A percentile compares a stretch with the other conserved stretches of the same genome.
Conservation (phyloP, 495 filamentous ascomycete genomes). For the Choiromyces venosus region DNA sequence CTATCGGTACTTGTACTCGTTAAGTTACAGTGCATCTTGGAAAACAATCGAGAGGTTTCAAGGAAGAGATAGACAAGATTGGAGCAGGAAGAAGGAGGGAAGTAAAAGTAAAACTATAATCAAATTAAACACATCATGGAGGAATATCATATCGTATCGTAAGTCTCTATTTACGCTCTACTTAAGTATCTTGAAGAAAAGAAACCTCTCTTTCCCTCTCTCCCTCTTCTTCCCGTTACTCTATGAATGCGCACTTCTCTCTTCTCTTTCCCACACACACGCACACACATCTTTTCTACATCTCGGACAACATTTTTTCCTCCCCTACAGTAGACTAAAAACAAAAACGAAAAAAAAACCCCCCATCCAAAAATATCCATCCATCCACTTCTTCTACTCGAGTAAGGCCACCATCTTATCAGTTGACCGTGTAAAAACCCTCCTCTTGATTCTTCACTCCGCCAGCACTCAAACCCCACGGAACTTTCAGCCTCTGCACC, state of each 20-base stretch:
- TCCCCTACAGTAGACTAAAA: neutral
- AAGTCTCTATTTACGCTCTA: neutral
- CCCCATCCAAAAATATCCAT: neutral
- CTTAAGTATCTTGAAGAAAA: neutral
- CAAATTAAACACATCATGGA: neutral
- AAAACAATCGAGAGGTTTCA: neutral
- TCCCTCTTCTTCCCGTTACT: neutral
- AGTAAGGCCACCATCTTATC: neutral
- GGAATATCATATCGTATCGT: neutral
- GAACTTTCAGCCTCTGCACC: conserved; percentile 25
- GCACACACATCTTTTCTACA: neutral
- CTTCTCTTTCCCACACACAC: neutral
- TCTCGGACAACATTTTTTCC: neutral
- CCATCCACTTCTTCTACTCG: neutral
- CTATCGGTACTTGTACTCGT: neutral
- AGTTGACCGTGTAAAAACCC: neutral
- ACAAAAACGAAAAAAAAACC: neutral
- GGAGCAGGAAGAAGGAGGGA: neutral
- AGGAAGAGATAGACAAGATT: neutral
- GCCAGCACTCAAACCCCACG: conserved; percentile 32
- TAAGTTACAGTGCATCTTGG: neutral
- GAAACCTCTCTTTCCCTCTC: neutral
- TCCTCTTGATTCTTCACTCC: conserved; percentile 8
- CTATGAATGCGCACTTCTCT: neutral
- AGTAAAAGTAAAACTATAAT: neutral